phyloP scores from a whole-genome alignment of 495 filamentous ascomycete genomes.

The Penicillium chermesinum region DNA sequence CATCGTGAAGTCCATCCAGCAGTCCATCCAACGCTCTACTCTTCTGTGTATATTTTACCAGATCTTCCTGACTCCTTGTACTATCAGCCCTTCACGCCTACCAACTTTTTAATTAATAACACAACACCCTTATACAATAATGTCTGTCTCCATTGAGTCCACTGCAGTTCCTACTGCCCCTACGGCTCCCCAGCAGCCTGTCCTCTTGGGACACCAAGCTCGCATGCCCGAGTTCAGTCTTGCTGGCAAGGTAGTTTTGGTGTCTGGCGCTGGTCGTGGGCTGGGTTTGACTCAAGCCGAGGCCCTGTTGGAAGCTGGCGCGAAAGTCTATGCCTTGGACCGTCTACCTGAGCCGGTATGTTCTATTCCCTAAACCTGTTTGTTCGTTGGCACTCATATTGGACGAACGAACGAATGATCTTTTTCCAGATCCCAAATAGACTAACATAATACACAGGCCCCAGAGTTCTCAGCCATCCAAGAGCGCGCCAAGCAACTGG shows the following conservation, averaged over 20 bases:
- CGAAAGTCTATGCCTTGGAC: constrained; percentile 51
- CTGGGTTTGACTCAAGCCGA: constrained; percentile 75
- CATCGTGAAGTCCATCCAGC: constrained; percentile 3
- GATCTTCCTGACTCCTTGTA: neutral
- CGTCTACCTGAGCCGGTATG: constrained; percentile 43
- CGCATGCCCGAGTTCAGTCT: constrained; percentile 75
- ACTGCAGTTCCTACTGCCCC: constrained; percentile 25
- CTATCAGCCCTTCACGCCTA: constrained; percentile 1
- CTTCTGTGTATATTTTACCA: neutral
- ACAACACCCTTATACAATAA: constrained; percentile 14
- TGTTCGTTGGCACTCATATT: neutral
- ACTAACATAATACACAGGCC: constrained; percentile 26
- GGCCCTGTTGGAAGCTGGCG: constrained; percentile 75
- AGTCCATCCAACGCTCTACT: neutral
- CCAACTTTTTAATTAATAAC: constrained; percentile 5
- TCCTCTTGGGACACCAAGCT: constrained; percentile 34
- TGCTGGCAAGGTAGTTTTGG: constrained; percentile 66
- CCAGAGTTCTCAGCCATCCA: constrained; percentile 59
- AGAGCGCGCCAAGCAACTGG: constrained; percentile 61
- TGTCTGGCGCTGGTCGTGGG: constrained; percentile 76
- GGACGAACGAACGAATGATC: no score
- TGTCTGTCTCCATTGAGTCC: constrained; percentile 42
- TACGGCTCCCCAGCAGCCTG: constrained; percentile 20
- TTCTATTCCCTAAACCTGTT: constrained; percentile 24
- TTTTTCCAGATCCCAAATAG: constrained; percentile 4